These are phyloP conservation scores for Fagopyrum homotropicum DNA, from an alignment of 148 eudicot genomes.

Conservation along the genomic window DNA sequence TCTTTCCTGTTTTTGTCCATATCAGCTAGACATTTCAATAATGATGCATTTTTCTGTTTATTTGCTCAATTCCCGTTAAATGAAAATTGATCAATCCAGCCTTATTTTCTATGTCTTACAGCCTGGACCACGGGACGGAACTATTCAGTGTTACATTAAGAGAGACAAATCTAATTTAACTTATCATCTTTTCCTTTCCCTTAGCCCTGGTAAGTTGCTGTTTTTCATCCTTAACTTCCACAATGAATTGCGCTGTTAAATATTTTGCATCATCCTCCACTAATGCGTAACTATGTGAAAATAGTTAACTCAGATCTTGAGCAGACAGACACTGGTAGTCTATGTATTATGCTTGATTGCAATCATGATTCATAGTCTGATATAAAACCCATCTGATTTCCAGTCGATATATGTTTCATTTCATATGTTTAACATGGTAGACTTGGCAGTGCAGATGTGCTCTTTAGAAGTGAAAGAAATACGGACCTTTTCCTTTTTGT, in stretches of 20 bases:
- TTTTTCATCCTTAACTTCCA: neutral
- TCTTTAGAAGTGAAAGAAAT: neutral
- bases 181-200: constrained; percentile 80
- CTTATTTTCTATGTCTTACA: constrained; percentile 21
- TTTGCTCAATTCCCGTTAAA: neutral
- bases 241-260: neutral
- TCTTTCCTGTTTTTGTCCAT: neutral
- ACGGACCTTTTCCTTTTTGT: neutral
- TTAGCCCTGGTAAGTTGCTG: constrained; percentile 59
- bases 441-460: neutral
- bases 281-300: neutral
- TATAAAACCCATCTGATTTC: constrained; percentile 1
- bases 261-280: neutral
- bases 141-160: constrained; percentile 80
- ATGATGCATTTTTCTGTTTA: neutral
- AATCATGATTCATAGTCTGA: neutral
- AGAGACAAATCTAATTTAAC: constrained; percentile 80
- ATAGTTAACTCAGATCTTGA: neutral
- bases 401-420: neutral
- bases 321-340: neutral
- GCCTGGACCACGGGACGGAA: constrained; percentile 86
- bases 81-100: neutral
- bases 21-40: neutral
- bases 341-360: neutral
- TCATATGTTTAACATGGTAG: neutral